phyloP scores from a whole-genome alignment of 768 basidiomycete species.

The Phanerochaete carnosa region DNA sequence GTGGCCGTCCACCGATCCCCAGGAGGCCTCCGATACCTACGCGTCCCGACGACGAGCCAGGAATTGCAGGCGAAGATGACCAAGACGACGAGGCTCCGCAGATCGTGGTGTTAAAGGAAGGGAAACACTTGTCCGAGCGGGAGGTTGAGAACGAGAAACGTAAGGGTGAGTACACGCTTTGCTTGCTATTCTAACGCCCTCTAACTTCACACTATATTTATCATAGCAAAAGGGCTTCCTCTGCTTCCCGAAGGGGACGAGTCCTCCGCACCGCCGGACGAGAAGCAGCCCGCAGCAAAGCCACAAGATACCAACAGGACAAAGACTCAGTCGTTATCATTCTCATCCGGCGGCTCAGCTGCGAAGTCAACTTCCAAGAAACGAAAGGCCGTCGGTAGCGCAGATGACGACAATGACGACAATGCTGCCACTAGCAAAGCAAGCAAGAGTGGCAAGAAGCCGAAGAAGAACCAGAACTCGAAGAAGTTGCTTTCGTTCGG shows the following conservation, averaged over 20 bases:
- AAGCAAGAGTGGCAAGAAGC: conserved; percentile 47
- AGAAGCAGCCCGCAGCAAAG: neutral
- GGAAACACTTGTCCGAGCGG: conserved; percentile 77
- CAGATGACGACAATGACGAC: conserved; percentile 24
- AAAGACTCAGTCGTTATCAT: conserved; percentile 29
- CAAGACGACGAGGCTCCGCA: conserved; percentile 77
- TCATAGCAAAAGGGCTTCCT: conserved; percentile 58
- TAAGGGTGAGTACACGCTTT: conserved; percentile 46
- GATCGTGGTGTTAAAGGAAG: conserved; percentile 83
- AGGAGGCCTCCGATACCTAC: conserved; percentile 68
- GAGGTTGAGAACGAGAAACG: conserved; percentile 79
- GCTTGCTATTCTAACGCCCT: neutral
- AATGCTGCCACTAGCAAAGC: conserved; percentile 16
- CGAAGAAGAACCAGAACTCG: conserved; percentile 41
- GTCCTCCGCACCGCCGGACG: neutral
- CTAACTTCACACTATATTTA: neutral
- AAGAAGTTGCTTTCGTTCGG: conserved; percentile 54
- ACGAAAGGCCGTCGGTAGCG: conserved; percentile 31
- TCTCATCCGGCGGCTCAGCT: conserved; percentile 32
- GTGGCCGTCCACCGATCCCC: conserved; percentile 72
- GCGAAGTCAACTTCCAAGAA: conserved; percentile 29
- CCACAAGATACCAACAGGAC: conserved; percentile 5
- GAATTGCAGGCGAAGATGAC: conserved; percentile 61
- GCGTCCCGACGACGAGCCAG: conserved; percentile 63
- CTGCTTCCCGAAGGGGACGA: conserved; percentile 40